These are phyloP conservation scores for Termitomyces eurrhizus DNA, from an alignment of 768 basidiomycete genomes.

Conservation along the genomic window DNA sequence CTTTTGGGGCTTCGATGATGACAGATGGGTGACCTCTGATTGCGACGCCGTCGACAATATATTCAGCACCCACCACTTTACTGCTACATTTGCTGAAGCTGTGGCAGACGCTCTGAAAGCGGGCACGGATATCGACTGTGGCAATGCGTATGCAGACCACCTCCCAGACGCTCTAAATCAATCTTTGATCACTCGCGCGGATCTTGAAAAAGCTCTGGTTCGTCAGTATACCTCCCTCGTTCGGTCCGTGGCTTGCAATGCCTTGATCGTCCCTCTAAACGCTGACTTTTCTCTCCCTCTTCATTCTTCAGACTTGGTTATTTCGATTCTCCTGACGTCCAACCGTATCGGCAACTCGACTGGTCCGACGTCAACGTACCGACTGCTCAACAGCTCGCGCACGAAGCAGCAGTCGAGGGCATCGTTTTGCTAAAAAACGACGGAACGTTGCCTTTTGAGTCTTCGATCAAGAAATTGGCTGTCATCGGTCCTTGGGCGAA, in stretches of 20 bases:
- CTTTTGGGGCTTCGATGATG: conserved; percentile 46
- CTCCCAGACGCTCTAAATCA: conserved; percentile 47
- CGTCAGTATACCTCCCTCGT: conserved; percentile 52
- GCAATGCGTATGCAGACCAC: conserved; percentile 39
- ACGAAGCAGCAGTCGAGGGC: conserved; percentile 49
- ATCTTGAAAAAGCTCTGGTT: conserved; percentile 39
- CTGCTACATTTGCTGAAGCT: conserved; percentile 39
- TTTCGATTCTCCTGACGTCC: conserved; percentile 46
- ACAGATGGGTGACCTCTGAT: conserved; percentile 54
- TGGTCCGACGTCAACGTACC: conserved; percentile 48
- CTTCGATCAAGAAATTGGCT: conserved; percentile 44
- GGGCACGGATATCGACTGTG: conserved; percentile 55
- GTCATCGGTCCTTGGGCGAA: conserved; percentile 59
- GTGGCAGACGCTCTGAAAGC: conserved; percentile 48
- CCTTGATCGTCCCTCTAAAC: background rate
- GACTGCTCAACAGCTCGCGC: conserved; percentile 42
- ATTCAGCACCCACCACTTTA: conserved; percentile 46
- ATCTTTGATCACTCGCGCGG: conserved; percentile 38
- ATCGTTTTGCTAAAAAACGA: conserved; percentile 65
- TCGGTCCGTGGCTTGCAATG: conserved; percentile 30
- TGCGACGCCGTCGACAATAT: conserved; percentile 56
- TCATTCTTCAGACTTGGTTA: conserved; percentile 43
- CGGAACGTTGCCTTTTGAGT: conserved; percentile 49
- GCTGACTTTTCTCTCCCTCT: conserved; percentile 2
- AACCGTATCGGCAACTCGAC: conserved; percentile 47